These are phyloP conservation scores for Rhynchospora pubera DNA, from an alignment of 176 grass and related monocot genomes.

Conservation along the genomic window DNA sequence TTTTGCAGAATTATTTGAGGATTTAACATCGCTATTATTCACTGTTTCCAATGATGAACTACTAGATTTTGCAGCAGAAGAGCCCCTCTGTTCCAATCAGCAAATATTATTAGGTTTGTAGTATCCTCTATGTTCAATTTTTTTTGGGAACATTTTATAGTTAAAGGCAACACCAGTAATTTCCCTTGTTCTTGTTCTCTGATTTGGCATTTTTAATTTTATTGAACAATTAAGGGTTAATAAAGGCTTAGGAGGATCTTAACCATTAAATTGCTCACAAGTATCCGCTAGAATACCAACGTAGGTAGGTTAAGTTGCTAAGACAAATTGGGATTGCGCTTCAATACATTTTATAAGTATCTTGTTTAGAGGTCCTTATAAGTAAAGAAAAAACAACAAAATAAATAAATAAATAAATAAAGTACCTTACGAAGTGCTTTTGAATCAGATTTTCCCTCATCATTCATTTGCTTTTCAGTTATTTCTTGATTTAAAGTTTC, in stretches of 20 bases:
- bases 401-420: too few species aligned
- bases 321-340: neutral
- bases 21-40: slow-evolving; percentile 26
- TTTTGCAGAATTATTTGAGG: slow-evolving; percentile 21
- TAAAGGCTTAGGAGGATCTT: neutral
- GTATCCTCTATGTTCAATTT: slow-evolving; percentile 35
- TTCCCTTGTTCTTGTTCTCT: neutral
- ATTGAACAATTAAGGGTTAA: neutral
- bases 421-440: slow-evolving; percentile 72
- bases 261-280: neutral
- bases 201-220: neutral
- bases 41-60: slow-evolving; percentile 18
- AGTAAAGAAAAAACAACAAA: slow-evolving; percentile 4
- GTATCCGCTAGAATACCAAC: neutral
- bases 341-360: neutral
- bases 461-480: slow-evolving; percentile 29
- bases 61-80: slow-evolving; percentile 18
- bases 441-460: slow-evolving; percentile 26
- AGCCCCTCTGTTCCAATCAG: slow-evolving; percentile 41
- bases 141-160: neutral
- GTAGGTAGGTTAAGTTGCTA: neutral
- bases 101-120: slow-evolving; percentile 4
- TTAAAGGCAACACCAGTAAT: neutral
- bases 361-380: neutral
- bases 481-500: slow-evolving; percentile 24